phyloP scores from a whole-genome alignment of 2,329 filamentous ascomycete genomes.

The Colletotrichum sp. region DNA sequence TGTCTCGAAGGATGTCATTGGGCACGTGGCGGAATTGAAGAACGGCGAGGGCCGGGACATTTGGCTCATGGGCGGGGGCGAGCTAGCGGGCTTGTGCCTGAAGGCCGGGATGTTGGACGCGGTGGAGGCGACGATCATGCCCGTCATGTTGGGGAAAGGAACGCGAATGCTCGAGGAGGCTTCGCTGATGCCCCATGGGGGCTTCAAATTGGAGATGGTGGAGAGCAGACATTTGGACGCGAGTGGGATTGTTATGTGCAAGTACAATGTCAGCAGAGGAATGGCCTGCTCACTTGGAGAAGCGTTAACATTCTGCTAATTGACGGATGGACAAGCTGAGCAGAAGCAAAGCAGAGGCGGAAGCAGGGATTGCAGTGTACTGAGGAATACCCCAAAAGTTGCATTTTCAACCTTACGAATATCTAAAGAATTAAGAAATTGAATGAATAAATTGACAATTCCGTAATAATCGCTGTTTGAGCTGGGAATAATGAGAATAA shows the following conservation, averaged over 20 bases:
- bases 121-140: conserved; percentile 32
- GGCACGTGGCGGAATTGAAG: conserved; percentile 25
- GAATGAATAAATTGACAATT: neutral
- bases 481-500: fast-evolving
- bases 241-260: conserved; percentile 26
- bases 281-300: conserved; percentile 9
- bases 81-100: conserved; percentile 30
- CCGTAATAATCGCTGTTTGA: fast-evolving
- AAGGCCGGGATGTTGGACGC: conserved; percentile 31
- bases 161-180: conserved; percentile 24
- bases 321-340: neutral
- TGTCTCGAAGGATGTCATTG: conserved; percentile 21
- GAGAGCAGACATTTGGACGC: conserved; percentile 12
- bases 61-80: conserved; percentile 40
- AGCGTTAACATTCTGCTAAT: neutral
- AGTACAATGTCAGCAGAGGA: conserved; percentile 1
- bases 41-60: conserved; percentile 27
- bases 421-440: neutral
- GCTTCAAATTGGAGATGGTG: conserved; percentile 13
- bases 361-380: neutral
- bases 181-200: neutral
- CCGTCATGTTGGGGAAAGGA: conserved; percentile 27
- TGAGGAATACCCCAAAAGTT: neutral
- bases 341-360: neutral
- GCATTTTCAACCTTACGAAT: neutral